These are phyloP conservation scores for Allium cepa DNA, from an alignment of 106 monocot genomes.

Conservation along the genomic window DNA sequence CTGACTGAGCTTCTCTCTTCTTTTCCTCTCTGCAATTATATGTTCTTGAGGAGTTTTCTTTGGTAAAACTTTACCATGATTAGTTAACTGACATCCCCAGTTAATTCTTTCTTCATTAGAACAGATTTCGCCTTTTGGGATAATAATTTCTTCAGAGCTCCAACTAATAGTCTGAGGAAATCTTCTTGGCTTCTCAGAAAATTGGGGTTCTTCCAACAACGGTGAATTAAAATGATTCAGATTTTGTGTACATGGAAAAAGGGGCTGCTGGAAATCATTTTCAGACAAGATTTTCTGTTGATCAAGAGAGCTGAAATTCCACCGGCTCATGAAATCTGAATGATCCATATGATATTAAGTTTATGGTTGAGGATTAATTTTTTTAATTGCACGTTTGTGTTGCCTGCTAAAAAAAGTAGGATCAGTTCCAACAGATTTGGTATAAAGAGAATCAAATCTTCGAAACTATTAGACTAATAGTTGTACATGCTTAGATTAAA, in stretches of 20 bases:
- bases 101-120: neutral
- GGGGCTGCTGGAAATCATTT: constrained; percentile 11
- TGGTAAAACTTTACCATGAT: neutral
- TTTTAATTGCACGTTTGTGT: too few relatives aligned
- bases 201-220: constrained; percentile 30
- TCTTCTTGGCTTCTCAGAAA: constrained; percentile 26
- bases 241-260: constrained; percentile 22
- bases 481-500: neutral
- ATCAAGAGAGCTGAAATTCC: constrained; percentile 21
- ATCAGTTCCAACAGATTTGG: too few relatives aligned
- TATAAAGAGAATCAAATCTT: too few relatives aligned
- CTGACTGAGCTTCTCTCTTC: constrained; percentile 82
- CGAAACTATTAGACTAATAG: too few relatives aligned
- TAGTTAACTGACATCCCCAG: neutral
- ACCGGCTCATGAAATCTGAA: constrained; percentile 11
- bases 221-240: neutral
- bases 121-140: constrained; percentile 14
- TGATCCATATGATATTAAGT: neutral
- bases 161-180: constrained; percentile 11
- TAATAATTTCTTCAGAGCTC: neutral
- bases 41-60: constrained; percentile 42
- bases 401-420: too few relatives aligned
- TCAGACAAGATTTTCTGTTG: constrained; percentile 15
- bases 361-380: too few relatives aligned
- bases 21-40: constrained; percentile 73